phyloP scores from a whole-genome alignment of 495 filamentous ascomycete genomes.

The Aspergillus incahuasiensis region DNA sequence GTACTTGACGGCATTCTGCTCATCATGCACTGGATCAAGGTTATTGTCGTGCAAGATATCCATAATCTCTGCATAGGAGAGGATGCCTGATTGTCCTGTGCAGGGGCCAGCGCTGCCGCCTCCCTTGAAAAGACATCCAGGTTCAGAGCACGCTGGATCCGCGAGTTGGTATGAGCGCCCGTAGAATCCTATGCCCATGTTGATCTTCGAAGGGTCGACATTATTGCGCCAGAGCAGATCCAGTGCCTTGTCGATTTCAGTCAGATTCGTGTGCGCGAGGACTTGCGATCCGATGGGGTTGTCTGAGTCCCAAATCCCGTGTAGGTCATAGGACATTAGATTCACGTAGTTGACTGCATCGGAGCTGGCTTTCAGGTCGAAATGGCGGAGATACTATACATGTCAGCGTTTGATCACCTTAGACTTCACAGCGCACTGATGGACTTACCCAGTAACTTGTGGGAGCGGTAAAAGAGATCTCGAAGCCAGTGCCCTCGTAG shows the following conservation, averaged over 20 bases:
- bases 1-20: slow-evolving; percentile 23
- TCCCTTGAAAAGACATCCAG: slow-evolving; percentile 21
- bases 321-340: slow-evolving; percentile 47
- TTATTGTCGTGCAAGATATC: slow-evolving; percentile 20
- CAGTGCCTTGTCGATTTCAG: slow-evolving; percentile 44
- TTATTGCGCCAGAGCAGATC: slow-evolving; percentile 33
- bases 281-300: slow-evolving; percentile 6
- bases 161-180: slow-evolving; percentile 6
- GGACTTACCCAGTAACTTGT: slow-evolving; percentile 1
- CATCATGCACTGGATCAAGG: slow-evolving; percentile 18
- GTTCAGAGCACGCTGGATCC: slow-evolving; percentile 22
- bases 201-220: slow-evolving; percentile 27
- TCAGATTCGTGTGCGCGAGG: slow-evolving; percentile 49
- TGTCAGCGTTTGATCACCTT: too few relatives aligned
- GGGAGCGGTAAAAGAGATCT: slow-evolving; percentile 5
- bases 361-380: slow-evolving; percentile 37
- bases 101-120: slow-evolving; percentile 22
- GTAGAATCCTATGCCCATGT: too few relatives aligned
- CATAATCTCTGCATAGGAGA: slow-evolving; percentile 24
- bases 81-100: slow-evolving; percentile 21
- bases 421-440: too few relatives aligned
- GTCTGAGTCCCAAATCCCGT: slow-evolving; percentile 24
- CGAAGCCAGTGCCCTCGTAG: not conserved
- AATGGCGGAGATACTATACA: slow-evolving; percentile 35
- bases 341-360: slow-evolving; percentile 46